phyloP scores from a whole-genome alignment of 2,329 filamentous ascomycete genomes.

The Bipolaris gigantea region DNA sequence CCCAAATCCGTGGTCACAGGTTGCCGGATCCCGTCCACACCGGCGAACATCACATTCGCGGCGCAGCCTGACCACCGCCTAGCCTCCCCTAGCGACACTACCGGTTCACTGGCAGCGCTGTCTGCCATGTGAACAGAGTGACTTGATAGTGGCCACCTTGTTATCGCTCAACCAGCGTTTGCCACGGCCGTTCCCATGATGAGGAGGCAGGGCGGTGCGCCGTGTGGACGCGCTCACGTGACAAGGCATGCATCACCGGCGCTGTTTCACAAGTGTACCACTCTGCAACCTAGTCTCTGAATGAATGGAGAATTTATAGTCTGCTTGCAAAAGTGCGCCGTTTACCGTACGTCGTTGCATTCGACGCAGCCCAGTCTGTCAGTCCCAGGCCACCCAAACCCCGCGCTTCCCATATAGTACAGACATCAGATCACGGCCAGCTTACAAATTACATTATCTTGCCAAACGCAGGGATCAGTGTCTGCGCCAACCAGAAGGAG shows the following conservation, averaged over 20 bases:
- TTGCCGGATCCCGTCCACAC: constrained; percentile 20
- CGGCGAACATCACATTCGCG: constrained; percentile 27
- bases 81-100: constrained; percentile 8
- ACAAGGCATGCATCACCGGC: constrained; percentile 5
- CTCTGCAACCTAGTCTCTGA: not conserved
- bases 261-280: not conserved
- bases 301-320: constrained; percentile 34
- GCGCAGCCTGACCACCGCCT: constrained; percentile 18
- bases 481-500: constrained; percentile 99
- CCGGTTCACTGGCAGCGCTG: not conserved
- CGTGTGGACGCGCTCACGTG: constrained; percentile 8
- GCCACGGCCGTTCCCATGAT: not conserved
- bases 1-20: constrained; percentile 26
- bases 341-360: constrained; percentile 17
- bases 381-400: constrained; percentile 21
- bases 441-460: constrained; percentile 57
- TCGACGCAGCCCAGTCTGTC: constrained; percentile 21
- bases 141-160: not conserved
- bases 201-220: not conserved
- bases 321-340: constrained; percentile 13
- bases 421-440: constrained; percentile 21
- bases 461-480: constrained; percentile 90
- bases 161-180: constrained; percentile 1
- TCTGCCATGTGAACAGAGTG: constrained; percentile 19
- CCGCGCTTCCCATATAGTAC: constrained; percentile 33